phyloP scores from a whole-genome alignment of 129 eudicot genomes.

The Pittosporum tobira region DNA sequence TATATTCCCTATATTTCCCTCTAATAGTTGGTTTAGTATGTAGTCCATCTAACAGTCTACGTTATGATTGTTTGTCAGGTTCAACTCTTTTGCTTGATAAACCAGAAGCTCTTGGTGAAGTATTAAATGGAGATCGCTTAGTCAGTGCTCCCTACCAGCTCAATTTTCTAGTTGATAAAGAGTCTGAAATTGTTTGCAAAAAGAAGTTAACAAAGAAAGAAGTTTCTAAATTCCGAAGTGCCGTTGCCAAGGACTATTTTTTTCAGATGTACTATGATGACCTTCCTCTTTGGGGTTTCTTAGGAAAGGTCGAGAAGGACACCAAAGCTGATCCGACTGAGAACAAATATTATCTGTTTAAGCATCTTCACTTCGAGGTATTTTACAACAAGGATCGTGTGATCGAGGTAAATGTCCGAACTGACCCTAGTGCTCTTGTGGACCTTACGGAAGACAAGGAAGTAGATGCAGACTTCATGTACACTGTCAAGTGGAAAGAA shows the following conservation, averaged over 20 bases:
- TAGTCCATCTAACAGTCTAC: not conserved
- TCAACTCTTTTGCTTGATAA: slow-evolving; percentile 61
- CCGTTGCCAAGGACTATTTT: slow-evolving; percentile 70
- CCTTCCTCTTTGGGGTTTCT: slow-evolving; percentile 76
- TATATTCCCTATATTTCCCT: not conserved
- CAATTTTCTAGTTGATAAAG: slow-evolving; percentile 52
- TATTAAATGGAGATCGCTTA: slow-evolving; percentile 73
- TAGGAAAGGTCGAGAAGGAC: slow-evolving; percentile 74
- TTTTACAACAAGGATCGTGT: slow-evolving; percentile 72
- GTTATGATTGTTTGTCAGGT: not conserved
- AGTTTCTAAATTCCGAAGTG: slow-evolving; percentile 51
- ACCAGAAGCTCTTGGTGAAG: slow-evolving; percentile 78
- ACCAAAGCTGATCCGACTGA: slow-evolving; percentile 55
- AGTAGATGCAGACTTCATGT: slow-evolving; percentile 57
- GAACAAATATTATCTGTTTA: slow-evolving; percentile 55
- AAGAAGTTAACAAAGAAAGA: slow-evolving; percentile 51
- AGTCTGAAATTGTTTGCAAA: slow-evolving; percentile 56
- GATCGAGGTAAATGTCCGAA: slow-evolving; percentile 58
- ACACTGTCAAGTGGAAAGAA: slow-evolving; percentile 64
- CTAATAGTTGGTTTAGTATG: not conserved
- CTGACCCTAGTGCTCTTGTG: slow-evolving; percentile 74
- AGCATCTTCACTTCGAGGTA: slow-evolving; percentile 71
- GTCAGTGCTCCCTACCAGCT: slow-evolving; percentile 83
- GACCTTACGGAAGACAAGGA: slow-evolving; percentile 75
- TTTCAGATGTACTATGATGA: slow-evolving; percentile 89